These are phyloP conservation scores for Aspergillus ruber DNA, from an alignment of 2,329 filamentous ascomycete species.

Conservation along the genomic window DNA sequence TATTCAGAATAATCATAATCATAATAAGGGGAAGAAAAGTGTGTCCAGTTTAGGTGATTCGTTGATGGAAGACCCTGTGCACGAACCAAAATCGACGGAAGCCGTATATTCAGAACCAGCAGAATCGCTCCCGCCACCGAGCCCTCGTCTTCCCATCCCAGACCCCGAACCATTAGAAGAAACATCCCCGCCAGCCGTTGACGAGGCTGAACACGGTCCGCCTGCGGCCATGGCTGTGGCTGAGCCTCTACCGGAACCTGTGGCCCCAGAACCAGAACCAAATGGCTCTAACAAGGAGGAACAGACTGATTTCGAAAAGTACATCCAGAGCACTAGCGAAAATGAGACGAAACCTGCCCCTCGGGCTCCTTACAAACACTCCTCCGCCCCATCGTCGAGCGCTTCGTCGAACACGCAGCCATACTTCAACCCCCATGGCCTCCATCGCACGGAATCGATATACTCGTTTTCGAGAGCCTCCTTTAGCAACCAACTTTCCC, in stretches of 20 bases:
- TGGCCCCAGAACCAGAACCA: slow-evolving; percentile 11
- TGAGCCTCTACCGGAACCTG: slow-evolving; percentile 18
- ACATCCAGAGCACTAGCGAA: slow-evolving; percentile 32
- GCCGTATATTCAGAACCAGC: not conserved
- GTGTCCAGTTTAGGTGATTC: slow-evolving; percentile 18
- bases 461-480: slow-evolving; percentile 89
- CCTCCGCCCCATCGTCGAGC: slow-evolving; percentile 15
- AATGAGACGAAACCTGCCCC: slow-evolving; percentile 24
- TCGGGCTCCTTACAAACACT: slow-evolving; percentile 32
- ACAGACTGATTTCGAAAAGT: slow-evolving; percentile 38
- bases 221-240: slow-evolving; percentile 23
- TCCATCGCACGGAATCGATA: slow-evolving; percentile 71
- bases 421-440: slow-evolving; percentile 39
- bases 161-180: not conserved
- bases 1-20: slow-evolving; percentile 14
- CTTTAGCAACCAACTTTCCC: slow-evolving; percentile 86
- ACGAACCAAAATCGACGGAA: slow-evolving; percentile 1
- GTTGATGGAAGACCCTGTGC: slow-evolving; percentile 5
- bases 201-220: not conserved
- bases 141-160: not conserved
- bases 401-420: slow-evolving; percentile 31
- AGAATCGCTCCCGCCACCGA: not conserved
- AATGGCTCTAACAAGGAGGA: slow-evolving; percentile 7
- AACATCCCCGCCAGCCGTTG: not conserved
- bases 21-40: slow-evolving; percentile 10